phyloP scores from a whole-genome alignment of 78 protist genomes.

The Pigoraptor vietnamica region DNA sequence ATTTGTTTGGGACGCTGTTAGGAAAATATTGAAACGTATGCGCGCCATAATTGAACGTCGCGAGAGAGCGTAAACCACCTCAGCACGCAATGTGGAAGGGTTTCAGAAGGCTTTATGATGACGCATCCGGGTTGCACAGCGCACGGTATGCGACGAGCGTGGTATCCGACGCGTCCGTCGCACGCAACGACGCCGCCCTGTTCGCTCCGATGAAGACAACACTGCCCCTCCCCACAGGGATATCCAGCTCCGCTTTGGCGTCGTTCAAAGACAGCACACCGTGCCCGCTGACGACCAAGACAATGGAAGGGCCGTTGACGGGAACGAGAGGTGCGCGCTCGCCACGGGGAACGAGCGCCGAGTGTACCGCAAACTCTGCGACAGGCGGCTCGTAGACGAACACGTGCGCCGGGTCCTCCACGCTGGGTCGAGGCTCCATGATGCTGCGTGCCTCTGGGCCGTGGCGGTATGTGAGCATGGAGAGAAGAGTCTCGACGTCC shows the following conservation, averaged over 20 bases:
- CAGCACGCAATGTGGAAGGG: no score
- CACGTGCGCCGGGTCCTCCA: neutral
- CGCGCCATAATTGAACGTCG: no score
- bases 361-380: neutral
- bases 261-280: neutral
- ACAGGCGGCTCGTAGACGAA: neutral
- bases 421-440: neutral
- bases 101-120: no score
- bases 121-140: neutral
- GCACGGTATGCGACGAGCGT: neutral
- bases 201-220: neutral
- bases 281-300: neutral
- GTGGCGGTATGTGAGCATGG: constrained; percentile 19
- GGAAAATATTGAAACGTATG: no score
- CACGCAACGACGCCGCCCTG: neutral
- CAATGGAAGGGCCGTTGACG: neutral
- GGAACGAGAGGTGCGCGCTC: neutral
- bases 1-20: no score
- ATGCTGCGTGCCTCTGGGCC: neutral
- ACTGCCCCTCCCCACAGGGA: neutral
- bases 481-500: constrained; percentile 51
- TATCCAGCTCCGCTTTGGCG: neutral
- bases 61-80: no score
- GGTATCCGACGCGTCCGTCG: neutral
- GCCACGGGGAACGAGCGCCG: neutral